phyloP scores from a whole-genome alignment of 345 rosid species.

The Eucalyptus sp. region DNA sequence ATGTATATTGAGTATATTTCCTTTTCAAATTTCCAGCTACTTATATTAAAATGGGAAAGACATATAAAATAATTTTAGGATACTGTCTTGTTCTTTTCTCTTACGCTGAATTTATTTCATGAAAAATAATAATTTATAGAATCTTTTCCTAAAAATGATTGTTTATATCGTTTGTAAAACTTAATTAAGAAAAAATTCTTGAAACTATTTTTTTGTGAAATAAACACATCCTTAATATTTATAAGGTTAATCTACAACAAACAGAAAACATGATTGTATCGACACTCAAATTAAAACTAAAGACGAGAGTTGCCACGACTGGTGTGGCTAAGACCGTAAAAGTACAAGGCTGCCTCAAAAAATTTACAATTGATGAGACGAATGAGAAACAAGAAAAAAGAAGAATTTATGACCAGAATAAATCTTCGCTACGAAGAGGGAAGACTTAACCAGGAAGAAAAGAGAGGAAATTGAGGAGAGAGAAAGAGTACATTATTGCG shows the following conservation, averaged over 20 bases:
- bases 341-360: not conserved
- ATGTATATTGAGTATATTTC: not conserved
- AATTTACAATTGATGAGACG: too few relatives aligned
- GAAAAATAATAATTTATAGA: too few relatives aligned
- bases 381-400: too few relatives aligned
- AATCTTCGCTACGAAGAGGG: too few relatives aligned
- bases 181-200: too few relatives aligned
- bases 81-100: not conserved
- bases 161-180: accelerated
- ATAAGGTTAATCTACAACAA: not conserved
- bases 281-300: not conserved
- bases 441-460: too few relatives aligned
- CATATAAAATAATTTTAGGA: not conserved
- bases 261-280: not conserved
- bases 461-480: too few relatives aligned
- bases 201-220: not conserved
- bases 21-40: not conserved
- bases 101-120: not conserved
- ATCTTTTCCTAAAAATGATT: too few relatives aligned
- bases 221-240: not conserved
- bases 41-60: not conserved
- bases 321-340: not conserved
- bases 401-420: too few relatives aligned
- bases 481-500: too few relatives aligned
- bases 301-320: not conserved